Evolutionary conservation across 208 protist species (phyloP).

Genomic region (Acanthamoeba divionensis): DNA sequence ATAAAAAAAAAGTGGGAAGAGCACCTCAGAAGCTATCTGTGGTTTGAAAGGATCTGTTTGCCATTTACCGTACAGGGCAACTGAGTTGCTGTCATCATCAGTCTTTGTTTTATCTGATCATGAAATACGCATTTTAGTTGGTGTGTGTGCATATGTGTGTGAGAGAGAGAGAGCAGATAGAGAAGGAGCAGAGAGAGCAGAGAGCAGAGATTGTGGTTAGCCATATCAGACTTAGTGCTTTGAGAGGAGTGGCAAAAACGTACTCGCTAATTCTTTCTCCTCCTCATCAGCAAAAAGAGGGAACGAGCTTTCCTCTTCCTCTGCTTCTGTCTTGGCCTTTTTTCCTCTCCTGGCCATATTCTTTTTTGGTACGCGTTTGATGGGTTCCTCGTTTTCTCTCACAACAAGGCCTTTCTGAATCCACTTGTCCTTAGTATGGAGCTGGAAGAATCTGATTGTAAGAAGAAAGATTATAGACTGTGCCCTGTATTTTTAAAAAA

Average conservation of each 20-base stretch:
- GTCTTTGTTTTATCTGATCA: too few species aligned
- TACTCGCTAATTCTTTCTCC: too few species aligned
- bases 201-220: too few species aligned
- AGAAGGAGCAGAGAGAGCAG: too few species aligned
- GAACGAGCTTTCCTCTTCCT: not conserved
- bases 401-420: not conserved
- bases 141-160: too few species aligned
- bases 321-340: not conserved
- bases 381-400: not conserved
- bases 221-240: too few species aligned
- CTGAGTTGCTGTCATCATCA: not conserved
- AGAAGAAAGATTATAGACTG: not conserved
- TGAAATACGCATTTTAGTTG: too few species aligned
- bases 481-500: not conserved
- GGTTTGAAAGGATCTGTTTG: not conserved
- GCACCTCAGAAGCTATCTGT: not conserved
- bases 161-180: too few species aligned
- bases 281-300: not conserved
- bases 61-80: not conserved
- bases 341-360: not conserved
- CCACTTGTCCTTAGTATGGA: slow-evolving; percentile 34
- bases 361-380: not conserved
- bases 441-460: not conserved
- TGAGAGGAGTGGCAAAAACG: too few species aligned
- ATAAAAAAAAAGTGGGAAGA: not conserved